Conservation (phyloP, 495 filamentous ascomycete species). For the Aspergillus nanangensis region DNA sequence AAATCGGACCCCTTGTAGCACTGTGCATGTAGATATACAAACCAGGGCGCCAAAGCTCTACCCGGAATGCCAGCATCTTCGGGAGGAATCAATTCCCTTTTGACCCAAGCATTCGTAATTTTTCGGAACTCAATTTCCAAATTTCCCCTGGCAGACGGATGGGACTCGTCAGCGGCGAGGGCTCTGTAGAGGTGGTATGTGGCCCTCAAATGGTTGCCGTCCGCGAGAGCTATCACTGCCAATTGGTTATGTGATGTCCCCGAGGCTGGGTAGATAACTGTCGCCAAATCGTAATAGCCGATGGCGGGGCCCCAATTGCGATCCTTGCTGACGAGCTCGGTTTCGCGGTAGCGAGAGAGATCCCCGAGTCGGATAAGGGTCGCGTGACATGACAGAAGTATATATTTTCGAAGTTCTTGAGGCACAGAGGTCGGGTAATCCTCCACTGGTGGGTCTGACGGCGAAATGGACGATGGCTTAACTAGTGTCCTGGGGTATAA, state of each 20-base stretch:
- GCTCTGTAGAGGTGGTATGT: constrained; percentile 89
- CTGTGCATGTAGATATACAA: constrained; percentile 81
- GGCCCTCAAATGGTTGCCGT: constrained; percentile 71
- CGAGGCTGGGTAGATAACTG: constrained; percentile 69
- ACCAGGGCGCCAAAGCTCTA: constrained; percentile 67
- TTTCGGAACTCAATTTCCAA: constrained; percentile 79
- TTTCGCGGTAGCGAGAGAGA: constrained; percentile 84
- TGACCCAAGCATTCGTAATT: constrained; percentile 55
- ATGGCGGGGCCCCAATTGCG: constrained; percentile 76
- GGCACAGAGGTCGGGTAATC: constrained; percentile 36
- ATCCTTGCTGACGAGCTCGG: constrained; percentile 57
- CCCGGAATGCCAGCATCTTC: constrained; percentile 47
- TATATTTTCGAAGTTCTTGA: constrained; percentile 45
- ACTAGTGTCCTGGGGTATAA: constrained; percentile 4
- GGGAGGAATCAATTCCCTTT: constrained; percentile 51
- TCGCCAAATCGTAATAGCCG: constrained; percentile 80
- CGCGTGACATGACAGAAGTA: constrained; percentile 74
- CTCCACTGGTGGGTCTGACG: constrained; percentile 34
- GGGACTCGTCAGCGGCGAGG: constrained; percentile 64
- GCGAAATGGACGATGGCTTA: constrained; percentile 28
- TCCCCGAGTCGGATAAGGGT: constrained; percentile 86
- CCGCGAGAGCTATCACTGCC: constrained; percentile 75
- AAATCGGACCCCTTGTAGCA: constrained; percentile 72
- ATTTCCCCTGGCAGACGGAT: constrained; percentile 67
- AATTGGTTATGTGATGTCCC: constrained; percentile 84